Evolutionary conservation across 768 basidiomycete genomes (phyloP).

Genomic region (Sarcodon aspratus): DNA sequence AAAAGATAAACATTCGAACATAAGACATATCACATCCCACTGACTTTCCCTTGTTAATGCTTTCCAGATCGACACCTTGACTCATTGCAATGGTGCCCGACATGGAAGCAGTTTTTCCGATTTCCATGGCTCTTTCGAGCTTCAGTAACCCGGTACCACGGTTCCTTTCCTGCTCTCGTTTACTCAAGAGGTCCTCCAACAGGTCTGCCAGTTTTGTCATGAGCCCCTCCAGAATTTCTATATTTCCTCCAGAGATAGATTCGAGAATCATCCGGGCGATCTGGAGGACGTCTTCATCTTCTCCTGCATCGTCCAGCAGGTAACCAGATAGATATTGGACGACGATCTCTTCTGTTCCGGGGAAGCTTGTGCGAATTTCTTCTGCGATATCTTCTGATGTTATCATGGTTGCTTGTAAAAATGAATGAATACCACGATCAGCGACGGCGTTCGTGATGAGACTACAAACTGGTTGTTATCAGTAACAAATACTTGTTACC

Average conservation of each 20-base stretch:
- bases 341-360: conserved; percentile 75
- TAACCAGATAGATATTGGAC: conserved; percentile 84
- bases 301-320: conserved; percentile 79
- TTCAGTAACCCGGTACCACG: conserved; percentile 42
- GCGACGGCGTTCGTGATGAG: too few species aligned
- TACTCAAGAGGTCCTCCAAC: conserved; percentile 51
- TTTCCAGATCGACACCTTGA: conserved; percentile 83
- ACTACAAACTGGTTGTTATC: too few species aligned
- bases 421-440: too few species aligned
- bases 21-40: conserved; percentile 13
- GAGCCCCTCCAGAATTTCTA: conserved; percentile 43
- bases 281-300: conserved; percentile 80
- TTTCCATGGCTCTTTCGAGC: conserved; percentile 79
- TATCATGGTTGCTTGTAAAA: conserved; percentile 31
- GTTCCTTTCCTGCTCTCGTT: conserved; percentile 38
- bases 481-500: too few species aligned
- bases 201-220: conserved; percentile 53
- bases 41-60: conserved; percentile 90
- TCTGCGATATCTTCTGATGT: conserved; percentile 57
- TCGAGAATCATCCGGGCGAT: conserved; percentile 64
- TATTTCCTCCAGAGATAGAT: conserved; percentile 34
- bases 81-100: conserved; percentile 71
- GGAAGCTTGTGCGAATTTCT: conserved; percentile 58
- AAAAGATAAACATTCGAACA: background rate
- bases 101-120: conserved; percentile 69